A percentile compares a stretch with the other conserved stretches of the same genome.
Conservation (phyloP, 1,284 basidiomycete genomes). For the Ganoderma lingzhi region DNA sequence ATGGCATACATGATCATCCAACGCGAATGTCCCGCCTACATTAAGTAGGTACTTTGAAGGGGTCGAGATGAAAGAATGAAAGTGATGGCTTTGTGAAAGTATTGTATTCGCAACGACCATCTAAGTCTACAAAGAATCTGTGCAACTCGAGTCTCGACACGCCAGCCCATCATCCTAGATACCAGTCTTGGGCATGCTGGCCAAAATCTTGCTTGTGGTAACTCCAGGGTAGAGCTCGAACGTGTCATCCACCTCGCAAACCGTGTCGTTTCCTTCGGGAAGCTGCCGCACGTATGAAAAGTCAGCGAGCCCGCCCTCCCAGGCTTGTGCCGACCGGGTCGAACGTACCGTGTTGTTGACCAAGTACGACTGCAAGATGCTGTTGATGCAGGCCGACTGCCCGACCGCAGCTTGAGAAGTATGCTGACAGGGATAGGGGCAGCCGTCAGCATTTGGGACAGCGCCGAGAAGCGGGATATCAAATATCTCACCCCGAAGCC, state of each 20-base stretch:
- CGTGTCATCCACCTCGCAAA: slow-evolving; percentile 17
- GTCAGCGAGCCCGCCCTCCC: background rate
- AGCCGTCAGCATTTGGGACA: background rate
- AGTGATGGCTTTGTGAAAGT: too few species aligned
- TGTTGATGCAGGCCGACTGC: slow-evolving; percentile 7
- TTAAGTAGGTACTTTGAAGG: too few species aligned
- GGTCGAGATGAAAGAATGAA: too few species aligned
- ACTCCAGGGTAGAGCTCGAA: slow-evolving; percentile 11
- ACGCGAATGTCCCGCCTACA: too few species aligned
- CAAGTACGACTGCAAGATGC: slow-evolving; percentile 7
- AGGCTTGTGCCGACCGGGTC: too few species aligned
- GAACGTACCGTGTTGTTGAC: slow-evolving; percentile 12
- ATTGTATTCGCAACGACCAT: too few species aligned
- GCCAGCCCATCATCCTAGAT: background rate
- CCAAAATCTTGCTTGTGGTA: background rate
- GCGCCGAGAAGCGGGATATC: background rate
- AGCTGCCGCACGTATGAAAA: background rate
- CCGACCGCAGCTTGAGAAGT: background rate
- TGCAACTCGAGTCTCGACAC: too few species aligned
- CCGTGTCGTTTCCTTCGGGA: slow-evolving; percentile 7
- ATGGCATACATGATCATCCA: too few species aligned
- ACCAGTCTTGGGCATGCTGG: background rate
- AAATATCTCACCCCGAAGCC: slow-evolving; percentile 32
- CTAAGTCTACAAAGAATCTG: too few species aligned
- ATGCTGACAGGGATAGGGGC: background rate